Conservation (phyloP, 108 stramenopile species). For the Epithemia pelagica region DNA sequence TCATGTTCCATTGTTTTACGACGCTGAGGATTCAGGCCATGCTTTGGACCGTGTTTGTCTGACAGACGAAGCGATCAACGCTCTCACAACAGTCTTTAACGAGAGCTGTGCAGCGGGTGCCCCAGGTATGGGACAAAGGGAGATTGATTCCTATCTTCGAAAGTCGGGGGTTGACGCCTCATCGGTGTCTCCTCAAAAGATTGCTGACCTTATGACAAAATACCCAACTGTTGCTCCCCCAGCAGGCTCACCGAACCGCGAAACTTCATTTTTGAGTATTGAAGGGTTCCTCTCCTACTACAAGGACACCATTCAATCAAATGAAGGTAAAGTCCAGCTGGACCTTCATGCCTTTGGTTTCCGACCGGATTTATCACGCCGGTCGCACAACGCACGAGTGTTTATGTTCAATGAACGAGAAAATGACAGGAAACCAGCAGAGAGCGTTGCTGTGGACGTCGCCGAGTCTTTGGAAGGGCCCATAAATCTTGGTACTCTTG, state of each 20-base stretch:
- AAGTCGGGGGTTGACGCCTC: slow-evolving; percentile 52
- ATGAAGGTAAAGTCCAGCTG: slow-evolving; percentile 48
- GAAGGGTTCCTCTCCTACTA: slow-evolving; percentile 90
- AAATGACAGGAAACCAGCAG: slow-evolving; percentile 20
- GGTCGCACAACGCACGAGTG: slow-evolving; percentile 29
- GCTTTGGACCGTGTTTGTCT: slow-evolving; percentile 43
- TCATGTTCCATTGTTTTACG: slow-evolving; percentile 44
- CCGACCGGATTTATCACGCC: slow-evolving; percentile 68
- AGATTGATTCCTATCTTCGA: slow-evolving; percentile 64
- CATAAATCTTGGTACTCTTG: slow-evolving; percentile 27
- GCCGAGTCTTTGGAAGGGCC: slow-evolving; percentile 12
- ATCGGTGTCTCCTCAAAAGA: slow-evolving; percentile 52
- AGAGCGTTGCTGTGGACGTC: slow-evolving; percentile 69
- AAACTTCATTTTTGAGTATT: slow-evolving; percentile 35
- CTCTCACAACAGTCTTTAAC: slow-evolving; percentile 51
- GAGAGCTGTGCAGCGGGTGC: slow-evolving; percentile 47
- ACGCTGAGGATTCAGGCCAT: slow-evolving; percentile 43
- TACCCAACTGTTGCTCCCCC: slow-evolving; percentile 36
- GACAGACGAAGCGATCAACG: slow-evolving; percentile 34
- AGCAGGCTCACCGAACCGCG: slow-evolving; percentile 6
- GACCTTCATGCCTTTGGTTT: slow-evolving; percentile 78
- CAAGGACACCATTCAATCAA: slow-evolving; percentile 53
- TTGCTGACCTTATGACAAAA: slow-evolving; percentile 70
- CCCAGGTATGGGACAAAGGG: slow-evolving; percentile 57
- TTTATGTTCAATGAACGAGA: background rate